These are phyloP conservation scores for Melastoma candidum DNA, from an alignment of 441 rosid species.

Conservation along the genomic window DNA sequence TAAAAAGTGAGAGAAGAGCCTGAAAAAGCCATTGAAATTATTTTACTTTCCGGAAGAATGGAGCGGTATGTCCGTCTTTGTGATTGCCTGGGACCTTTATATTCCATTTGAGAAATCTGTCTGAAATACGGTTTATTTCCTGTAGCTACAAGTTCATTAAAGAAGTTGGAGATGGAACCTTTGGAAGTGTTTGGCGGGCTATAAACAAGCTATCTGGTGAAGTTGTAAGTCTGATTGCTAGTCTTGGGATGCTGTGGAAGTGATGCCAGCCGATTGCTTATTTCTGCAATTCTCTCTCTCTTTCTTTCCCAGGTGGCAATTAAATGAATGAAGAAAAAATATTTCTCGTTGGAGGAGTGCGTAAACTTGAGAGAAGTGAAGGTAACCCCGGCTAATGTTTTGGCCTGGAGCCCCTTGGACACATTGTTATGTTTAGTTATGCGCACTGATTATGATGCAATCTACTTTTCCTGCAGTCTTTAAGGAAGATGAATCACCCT, in stretches of 20 bases:
- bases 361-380: slow-evolving; percentile 89
- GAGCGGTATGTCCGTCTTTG: slow-evolving; percentile 50
- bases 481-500: slow-evolving; percentile 85
- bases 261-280: neutral
- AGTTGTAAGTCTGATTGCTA: slow-evolving; percentile 50
- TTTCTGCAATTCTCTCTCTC: neutral
- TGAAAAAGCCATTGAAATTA: slow-evolving; percentile 11
- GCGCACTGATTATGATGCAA: slow-evolving; percentile 4
- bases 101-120: no score
- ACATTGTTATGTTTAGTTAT: neutral
- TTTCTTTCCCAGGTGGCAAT: slow-evolving; percentile 64
- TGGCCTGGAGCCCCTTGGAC: neutral
- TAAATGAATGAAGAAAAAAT: slow-evolving; percentile 95
- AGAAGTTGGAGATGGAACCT: slow-evolving; percentile 98
- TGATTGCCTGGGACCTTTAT: no score
- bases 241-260: neutral
- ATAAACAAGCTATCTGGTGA: slow-evolving; percentile 75
- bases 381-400: slow-evolving; percentile 29
- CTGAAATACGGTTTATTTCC: neutral
- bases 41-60: slow-evolving; percentile 40
- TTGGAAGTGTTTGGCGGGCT: slow-evolving; percentile 94
- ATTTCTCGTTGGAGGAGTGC: slow-evolving; percentile 95
- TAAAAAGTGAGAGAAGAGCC: slow-evolving; percentile 10
- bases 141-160: slow-evolving; percentile 72
- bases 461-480: slow-evolving; percentile 33